Evolutionary conservation across 73 alveolate species (phyloP).

Genomic region (Paraurostyla sp.): DNA sequence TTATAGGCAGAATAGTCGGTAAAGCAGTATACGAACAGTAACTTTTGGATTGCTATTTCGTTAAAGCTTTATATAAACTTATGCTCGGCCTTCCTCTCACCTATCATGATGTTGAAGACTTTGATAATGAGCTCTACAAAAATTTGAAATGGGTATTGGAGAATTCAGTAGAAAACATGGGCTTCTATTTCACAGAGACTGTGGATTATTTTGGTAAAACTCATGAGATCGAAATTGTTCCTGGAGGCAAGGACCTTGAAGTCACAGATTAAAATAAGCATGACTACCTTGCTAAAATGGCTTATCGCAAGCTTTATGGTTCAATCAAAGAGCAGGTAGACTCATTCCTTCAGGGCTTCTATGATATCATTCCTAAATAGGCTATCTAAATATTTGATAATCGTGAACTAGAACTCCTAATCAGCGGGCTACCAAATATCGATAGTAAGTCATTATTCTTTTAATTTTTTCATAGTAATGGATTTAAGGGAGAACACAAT

Average conservation of each 20-base stretch:
- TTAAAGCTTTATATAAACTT: slow-evolving; percentile 96
- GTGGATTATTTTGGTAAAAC: slow-evolving; percentile 92
- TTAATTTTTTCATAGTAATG: slow-evolving; percentile 14
- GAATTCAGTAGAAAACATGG: slow-evolving; percentile 70
- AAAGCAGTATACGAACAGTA: slow-evolving; percentile 95
- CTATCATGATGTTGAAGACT: slow-evolving; percentile 97
- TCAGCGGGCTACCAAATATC: slow-evolving; percentile 97
- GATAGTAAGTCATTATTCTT: slow-evolving; percentile 74
- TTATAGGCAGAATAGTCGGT: slow-evolving; percentile 97
- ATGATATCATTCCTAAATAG: slow-evolving; percentile 94
- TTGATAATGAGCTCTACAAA: slow-evolving; percentile 93
- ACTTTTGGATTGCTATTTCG: slow-evolving; percentile 95
- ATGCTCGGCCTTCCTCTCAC: slow-evolving; percentile 93
- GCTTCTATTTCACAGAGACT: slow-evolving; percentile 60
- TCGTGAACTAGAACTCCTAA: slow-evolving; percentile 96
- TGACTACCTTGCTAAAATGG: slow-evolving; percentile 85
- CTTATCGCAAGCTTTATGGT: slow-evolving; percentile 84
- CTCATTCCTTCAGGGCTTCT: slow-evolving; percentile 95
- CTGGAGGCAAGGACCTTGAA: slow-evolving; percentile 89
- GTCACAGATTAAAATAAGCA: slow-evolving; percentile 89
- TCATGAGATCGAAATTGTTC: slow-evolving; percentile 88
- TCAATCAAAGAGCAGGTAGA: slow-evolving; percentile 86
- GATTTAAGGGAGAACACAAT: slow-evolving; percentile 85
- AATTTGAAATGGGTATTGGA: slow-evolving; percentile 87
- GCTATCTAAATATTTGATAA: slow-evolving; percentile 89